Percentiles rank a stretch among this genome's conserved stretches.
Evolutionary conservation across 441 rosid species (phyloP).

Genomic region (Kokia cookei): DNA sequence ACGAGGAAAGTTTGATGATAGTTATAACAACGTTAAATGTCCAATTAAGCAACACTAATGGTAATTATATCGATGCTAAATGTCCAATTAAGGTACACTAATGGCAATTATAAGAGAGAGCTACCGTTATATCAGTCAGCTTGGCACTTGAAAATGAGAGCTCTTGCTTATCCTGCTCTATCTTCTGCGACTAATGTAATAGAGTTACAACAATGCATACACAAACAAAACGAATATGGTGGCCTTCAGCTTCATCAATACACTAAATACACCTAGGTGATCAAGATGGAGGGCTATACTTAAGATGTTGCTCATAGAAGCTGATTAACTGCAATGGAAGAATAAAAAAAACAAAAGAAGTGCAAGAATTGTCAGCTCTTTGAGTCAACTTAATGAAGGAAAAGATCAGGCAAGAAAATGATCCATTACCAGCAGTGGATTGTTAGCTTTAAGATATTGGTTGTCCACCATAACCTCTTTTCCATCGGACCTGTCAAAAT

Average conservation of each 20-base stretch:
- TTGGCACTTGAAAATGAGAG: background rate
- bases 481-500: slow-evolving; percentile 73
- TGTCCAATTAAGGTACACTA: background rate
- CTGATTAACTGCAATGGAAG: slow-evolving; percentile 61
- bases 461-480: slow-evolving; percentile 83
- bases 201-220: background rate
- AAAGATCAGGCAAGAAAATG: slow-evolving; percentile 1
- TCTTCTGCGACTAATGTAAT: background rate
- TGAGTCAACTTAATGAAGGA: background rate
- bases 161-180: background rate
- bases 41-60: background rate
- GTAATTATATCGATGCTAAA: background rate
- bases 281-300: slow-evolving; percentile 27
- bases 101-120: background rate
- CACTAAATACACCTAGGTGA: background rate
- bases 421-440: slow-evolving; percentile 74
- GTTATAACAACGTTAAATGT: background rate
- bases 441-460: slow-evolving; percentile 73
- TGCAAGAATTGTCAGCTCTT: background rate
- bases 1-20: background rate
- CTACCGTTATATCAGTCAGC: background rate
- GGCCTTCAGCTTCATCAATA: background rate
- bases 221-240: background rate
- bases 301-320: slow-evolving; percentile 74
- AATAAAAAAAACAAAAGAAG: slow-evolving; percentile 4